These are phyloP conservation scores for Citrus cavaleriei DNA, from an alignment of 345 rosid genomes.

Conservation along the genomic window DNA sequence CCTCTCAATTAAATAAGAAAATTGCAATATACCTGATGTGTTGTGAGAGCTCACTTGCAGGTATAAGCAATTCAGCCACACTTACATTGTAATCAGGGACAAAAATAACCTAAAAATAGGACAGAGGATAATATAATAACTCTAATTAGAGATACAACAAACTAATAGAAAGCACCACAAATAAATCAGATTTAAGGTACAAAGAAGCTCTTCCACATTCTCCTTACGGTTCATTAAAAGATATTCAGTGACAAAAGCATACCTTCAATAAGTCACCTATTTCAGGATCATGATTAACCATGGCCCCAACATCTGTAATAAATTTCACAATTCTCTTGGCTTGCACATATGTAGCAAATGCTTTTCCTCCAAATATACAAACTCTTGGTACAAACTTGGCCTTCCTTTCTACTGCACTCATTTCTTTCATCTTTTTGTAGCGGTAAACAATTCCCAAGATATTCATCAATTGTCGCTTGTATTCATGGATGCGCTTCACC, in stretches of 20 bases:
- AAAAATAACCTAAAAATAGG: slow-evolving; percentile 51
- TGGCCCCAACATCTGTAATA: slow-evolving; percentile 67
- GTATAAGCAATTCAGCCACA: slow-evolving; percentile 79
- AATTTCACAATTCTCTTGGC: slow-evolving; percentile 82
- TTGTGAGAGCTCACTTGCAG: slow-evolving; percentile 84
- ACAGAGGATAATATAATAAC: background rate
- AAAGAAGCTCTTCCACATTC: background rate
- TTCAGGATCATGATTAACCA: slow-evolving; percentile 63
- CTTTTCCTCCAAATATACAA: slow-evolving; percentile 82
- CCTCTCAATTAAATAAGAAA: background rate
- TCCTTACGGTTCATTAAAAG: background rate
- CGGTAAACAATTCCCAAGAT: slow-evolving; percentile 70
- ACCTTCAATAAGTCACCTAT: slow-evolving; percentile 80
- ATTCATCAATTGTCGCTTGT: slow-evolving; percentile 70
- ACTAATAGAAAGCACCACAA: background rate
- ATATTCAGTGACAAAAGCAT: slow-evolving; percentile 5
- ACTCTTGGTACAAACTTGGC: slow-evolving; percentile 58
- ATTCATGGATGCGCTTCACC: slow-evolving; percentile 81
- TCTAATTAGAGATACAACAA: background rate
- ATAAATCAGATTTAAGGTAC: too few relatives aligned
- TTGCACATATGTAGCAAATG: slow-evolving; percentile 75
- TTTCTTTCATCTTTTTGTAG: slow-evolving; percentile 79
- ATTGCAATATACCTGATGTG: slow-evolving; percentile 61
- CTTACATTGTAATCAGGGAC: slow-evolving; percentile 85
- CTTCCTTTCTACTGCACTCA: slow-evolving; percentile 51